These are phyloP conservation scores for Aspergillus incahuasiensis DNA, from an alignment of 495 filamentous ascomycete species.

Conservation along the genomic window DNA sequence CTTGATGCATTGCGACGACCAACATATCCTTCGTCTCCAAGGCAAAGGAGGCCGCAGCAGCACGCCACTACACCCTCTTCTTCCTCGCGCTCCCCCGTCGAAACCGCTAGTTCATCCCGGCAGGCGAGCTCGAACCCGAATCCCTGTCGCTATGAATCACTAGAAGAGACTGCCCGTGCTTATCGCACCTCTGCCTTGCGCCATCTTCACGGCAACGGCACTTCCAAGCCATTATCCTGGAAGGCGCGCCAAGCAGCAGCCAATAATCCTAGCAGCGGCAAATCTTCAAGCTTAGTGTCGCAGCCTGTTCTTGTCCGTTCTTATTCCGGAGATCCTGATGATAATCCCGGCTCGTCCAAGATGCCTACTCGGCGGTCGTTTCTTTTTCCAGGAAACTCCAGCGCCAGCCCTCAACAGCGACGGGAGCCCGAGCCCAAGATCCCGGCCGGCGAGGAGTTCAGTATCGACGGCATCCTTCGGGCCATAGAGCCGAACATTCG, in stretches of 20 bases:
- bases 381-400: slow-evolving; percentile 20
- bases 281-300: slow-evolving; percentile 25
- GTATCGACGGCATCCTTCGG: slow-evolving; percentile 55
- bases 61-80: slow-evolving; percentile 15
- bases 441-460: slow-evolving; percentile 50
- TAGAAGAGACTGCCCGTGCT: slow-evolving; percentile 28
- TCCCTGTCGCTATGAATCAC: slow-evolving; percentile 24
- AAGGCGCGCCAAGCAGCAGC: slow-evolving; percentile 16
- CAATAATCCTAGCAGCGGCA: slow-evolving; percentile 4
- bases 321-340: slow-evolving; percentile 36
- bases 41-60: slow-evolving; percentile 29
- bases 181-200: slow-evolving; percentile 28
- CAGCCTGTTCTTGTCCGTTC: slow-evolving; percentile 45
- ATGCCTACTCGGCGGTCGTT: slow-evolving; percentile 37
- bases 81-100: slow-evolving; percentile 19
- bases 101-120: slow-evolving; percentile 20
- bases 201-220: slow-evolving; percentile 26
- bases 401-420: slow-evolving; percentile 14
- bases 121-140: slow-evolving; percentile 4
- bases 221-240: slow-evolving; percentile 23
- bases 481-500: slow-evolving; percentile 57
- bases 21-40: slow-evolving; percentile 25
- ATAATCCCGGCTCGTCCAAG: slow-evolving; percentile 17
- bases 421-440: slow-evolving; percentile 30
- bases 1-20: slow-evolving; percentile 28